phyloP scores from a whole-genome alignment of 2,329 filamentous ascomycete genomes.

The Hansfordia pulvinata region DNA sequence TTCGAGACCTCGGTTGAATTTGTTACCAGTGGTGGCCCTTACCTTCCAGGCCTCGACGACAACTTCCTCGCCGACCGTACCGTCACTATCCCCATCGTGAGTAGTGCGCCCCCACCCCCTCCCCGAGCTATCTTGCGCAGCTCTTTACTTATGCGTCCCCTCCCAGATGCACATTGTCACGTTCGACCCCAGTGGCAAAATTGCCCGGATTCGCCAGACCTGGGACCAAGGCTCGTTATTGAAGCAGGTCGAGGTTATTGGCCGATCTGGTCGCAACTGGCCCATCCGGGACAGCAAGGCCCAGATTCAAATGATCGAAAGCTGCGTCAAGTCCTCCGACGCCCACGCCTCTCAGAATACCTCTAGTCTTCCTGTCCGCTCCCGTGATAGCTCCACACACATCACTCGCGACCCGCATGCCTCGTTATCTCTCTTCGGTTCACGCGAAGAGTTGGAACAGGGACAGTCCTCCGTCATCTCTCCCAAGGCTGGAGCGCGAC shows the following conservation, averaged over 20 bases:
- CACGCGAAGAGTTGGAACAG: constrained; percentile 48
- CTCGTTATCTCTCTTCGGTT: constrained; percentile 60
- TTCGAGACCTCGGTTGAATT: constrained; percentile 78
- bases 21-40: constrained; percentile 65
- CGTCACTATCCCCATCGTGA: constrained; percentile 69
- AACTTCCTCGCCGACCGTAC: constrained; percentile 81
- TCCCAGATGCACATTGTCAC: constrained; percentile 72
- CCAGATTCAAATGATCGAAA: constrained; percentile 63
- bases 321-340: constrained; percentile 38
- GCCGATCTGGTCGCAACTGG: constrained; percentile 83
- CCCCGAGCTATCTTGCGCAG: constrained; percentile 1
- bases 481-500: constrained; percentile 48
- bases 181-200: constrained; percentile 66
- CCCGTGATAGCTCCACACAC: constrained; percentile 39
- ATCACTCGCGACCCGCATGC: constrained; percentile 52
- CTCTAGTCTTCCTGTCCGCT: constrained; percentile 25
- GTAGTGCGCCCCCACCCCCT: constrained; percentile 19
- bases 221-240: constrained; percentile 94
- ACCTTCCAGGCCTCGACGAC: constrained; percentile 81
- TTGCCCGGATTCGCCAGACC: constrained; percentile 73
- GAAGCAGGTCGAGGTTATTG: constrained; percentile 89
- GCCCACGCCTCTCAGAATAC: constrained; percentile 18
- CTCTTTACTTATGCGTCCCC: not conserved
- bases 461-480: constrained; percentile 36
- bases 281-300: constrained; percentile 81